A percentile compares a stretch with the other conserved stretches of the same genome.
Evolutionary conservation across 225 moss, liverwort and hornwort genomes (phyloP).

Genomic region (Marchantia paleacea): DNA sequence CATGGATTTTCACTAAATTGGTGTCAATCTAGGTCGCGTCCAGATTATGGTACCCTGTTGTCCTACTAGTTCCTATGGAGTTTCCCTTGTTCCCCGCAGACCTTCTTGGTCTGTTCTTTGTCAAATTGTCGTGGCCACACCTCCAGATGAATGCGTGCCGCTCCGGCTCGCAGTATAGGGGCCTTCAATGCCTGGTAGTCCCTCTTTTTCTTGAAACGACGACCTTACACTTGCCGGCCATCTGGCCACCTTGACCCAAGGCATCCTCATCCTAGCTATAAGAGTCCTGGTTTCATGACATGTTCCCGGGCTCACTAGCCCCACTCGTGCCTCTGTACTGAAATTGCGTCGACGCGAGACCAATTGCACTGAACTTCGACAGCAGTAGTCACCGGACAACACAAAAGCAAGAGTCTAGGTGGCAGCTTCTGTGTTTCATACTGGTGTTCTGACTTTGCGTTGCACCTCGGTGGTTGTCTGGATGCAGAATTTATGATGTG

Average conservation of each 20-base stretch:
- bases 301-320: neutral
- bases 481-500: conserved; percentile 11
- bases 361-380: too few species aligned
- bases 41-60: neutral
- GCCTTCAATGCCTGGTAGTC: neutral
- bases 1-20: conserved; percentile 4
- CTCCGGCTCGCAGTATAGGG: neutral
- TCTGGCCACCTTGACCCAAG: neutral
- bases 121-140: neutral
- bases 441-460: conserved; percentile 3
- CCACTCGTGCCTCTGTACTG: neutral
- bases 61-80: neutral
- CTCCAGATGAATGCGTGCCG: neutral
- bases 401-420: too few species aligned
- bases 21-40: neutral
- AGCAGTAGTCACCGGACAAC: too few species aligned
- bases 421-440: neutral
- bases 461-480: neutral
- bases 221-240: conserved; percentile 1
- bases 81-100: neutral
- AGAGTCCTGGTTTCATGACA: neutral
- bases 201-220: neutral
- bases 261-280: neutral
- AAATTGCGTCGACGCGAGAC: neutral
- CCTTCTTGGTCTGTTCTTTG: conserved; percentile 1